Evolutionary conservation across 2,329 filamentous ascomycete species (phyloP), one percentile per base, ranked within the genome.

Genomic region (Colletotrichum sp.): DNA sequence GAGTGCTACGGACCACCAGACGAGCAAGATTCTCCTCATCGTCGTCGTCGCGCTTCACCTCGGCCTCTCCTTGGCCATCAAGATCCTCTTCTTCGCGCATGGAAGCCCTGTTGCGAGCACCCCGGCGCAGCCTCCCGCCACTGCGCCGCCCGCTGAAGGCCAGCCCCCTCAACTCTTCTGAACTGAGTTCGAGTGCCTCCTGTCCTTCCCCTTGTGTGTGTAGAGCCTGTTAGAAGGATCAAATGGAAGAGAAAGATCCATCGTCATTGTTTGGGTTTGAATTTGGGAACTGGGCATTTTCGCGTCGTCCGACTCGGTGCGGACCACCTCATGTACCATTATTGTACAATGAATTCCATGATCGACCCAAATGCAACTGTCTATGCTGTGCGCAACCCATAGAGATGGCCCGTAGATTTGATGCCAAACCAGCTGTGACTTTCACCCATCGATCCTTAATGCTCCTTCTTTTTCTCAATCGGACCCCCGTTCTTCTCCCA

Each of bases 1-100:
- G 76, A 97, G 93, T 84, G 96, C 96, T 62, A 98, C 96, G 39
- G 97, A 98, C 85, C 93, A 93, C 77, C 95, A 98, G 88, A 96
- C 95, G 28, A 97, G 95, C 85, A 98, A 97, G 90, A 89, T 95
- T 27, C 86, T 99, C 77, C 89, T 99, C 75, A 88, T 98, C 68
- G 88, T 96, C 27, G 96, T 99, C 30, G 90, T 98, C 34, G 90
- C 91, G 34, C 88, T 98, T 77, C 97, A 99, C 86, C 93, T 96
- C 32, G 97, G 94, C n/a, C 89, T 99, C 79, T 92, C 96, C 2
- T 91, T 98, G 80, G 95, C 96, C 6, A 98, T 99, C 86, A 98
- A 98, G 90, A 93, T 98, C 75, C 87, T 98, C 32, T 98, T 98
- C 90, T 99, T 99, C 86, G 96, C 96, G 79, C 93, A 95, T 79